Percentiles rank a stretch among this genome's conserved stretches.
Evolutionary conservation across 2,329 filamentous ascomycete genomes (phyloP).

Genomic region (Sphaerulina musiva): DNA sequence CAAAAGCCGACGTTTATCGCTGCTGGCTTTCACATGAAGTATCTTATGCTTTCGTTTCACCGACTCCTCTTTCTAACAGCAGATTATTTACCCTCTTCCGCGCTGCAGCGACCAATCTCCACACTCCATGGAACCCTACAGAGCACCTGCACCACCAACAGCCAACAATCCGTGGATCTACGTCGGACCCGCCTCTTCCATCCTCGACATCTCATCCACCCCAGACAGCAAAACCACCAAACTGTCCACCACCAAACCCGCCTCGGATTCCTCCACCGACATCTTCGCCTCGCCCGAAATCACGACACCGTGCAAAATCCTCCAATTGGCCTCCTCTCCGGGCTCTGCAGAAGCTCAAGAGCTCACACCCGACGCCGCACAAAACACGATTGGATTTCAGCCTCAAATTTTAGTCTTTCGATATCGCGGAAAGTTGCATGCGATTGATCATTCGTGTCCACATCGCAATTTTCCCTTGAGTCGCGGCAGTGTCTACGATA

Average conservation of each 20-base stretch:
- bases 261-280: slow-evolving; percentile 9
- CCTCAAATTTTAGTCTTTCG: slow-evolving; percentile 61
- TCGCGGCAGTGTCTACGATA: slow-evolving; percentile 58
- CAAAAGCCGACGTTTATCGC: no score
- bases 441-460: slow-evolving; percentile 65
- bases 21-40: no score
- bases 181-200: slow-evolving; percentile 51
- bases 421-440: slow-evolving; percentile 59
- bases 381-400: slow-evolving; percentile 34
- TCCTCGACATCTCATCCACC: slow-evolving; percentile 49
- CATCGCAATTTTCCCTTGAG: slow-evolving; percentile 62
- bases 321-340: slow-evolving; percentile 31
- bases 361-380: slow-evolving; percentile 38
- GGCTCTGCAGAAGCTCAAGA: slow-evolving; percentile 22
- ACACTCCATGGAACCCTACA: slow-evolving; percentile 3
- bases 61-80: background rate
- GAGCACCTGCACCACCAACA: background rate
- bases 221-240: slow-evolving; percentile 32
- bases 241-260: slow-evolving; percentile 35
- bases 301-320: slow-evolving; percentile 49
- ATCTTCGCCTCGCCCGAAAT: background rate
- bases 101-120: background rate
- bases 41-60: background rate
- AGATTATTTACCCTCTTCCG: background rate
- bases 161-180: slow-evolving; percentile 43